Base-by-base conservation (phyloP, 2,329 filamentous ascomycete species). In the Geosmithia morbida region DNA sequence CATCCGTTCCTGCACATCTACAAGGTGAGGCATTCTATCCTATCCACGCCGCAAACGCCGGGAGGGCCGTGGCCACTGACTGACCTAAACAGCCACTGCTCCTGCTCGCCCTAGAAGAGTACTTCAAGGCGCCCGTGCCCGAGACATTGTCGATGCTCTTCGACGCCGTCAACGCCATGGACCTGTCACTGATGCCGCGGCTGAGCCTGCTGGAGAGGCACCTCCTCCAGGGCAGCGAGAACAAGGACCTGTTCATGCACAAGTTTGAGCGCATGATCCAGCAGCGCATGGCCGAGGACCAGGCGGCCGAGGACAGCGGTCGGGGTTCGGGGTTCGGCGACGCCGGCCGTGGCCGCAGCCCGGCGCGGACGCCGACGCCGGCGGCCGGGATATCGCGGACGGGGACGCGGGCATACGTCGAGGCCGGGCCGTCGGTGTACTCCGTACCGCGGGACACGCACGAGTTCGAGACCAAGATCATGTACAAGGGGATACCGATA, bases 1-100 rank as follows among this genome's bases (percentile, higher is more conserved):
- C 92, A 98, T 69, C 89, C 92, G 2, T 98, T 98, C 65, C 69
- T 98, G 54, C 92, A 98, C 66, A 98, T 98, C 53, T 98, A 98
- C 70, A 98, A 98, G 76, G 85, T 84, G 62, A n/a, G 54, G 70
- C 17, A 19, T 13, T 13, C 33, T 37, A 13, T 14, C 4, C 2
- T 29, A 14, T 47, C 45, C 48, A 48, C 49, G 41, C 47, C 39
- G 29, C 17, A 17, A 33, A 44, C 10, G 42, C 7, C 2, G 13
- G 3, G n/a, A 7, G 17, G 13, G 29, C 13, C 46, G 18, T 22
- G 22, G 46, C 49, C 48, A 51, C 56, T 54, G 8, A 26, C 52
- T 39, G 20, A n/a, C 18, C 5, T 17, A 41, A 5, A 39, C 49
- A 90, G 85, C 92, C 92, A 26, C 73, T 98, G 40, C 72, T 98